These are phyloP conservation scores for Moniliophthora roreri DNA, from an alignment of 1,284 basidiomycete species.

Conservation along the genomic window DNA sequence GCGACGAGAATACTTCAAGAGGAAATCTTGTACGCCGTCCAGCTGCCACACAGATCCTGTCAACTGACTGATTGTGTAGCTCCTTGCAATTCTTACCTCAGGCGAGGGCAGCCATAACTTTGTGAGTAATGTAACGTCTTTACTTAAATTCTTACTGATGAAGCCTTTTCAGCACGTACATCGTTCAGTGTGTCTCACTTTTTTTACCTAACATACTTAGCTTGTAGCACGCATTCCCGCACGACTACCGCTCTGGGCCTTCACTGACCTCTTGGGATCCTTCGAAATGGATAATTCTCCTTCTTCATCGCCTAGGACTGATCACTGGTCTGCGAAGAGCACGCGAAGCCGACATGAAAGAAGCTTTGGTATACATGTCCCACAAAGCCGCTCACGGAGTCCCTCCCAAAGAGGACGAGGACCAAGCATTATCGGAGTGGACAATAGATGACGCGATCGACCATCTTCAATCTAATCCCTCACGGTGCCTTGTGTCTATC, in stretches of 20 bases:
- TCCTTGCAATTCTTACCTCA: conserved; percentile 69
- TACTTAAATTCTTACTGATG: neutral
- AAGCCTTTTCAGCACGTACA: conserved; percentile 29
- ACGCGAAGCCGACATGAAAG: conserved; percentile 55
- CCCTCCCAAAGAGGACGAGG: conserved; percentile 17
- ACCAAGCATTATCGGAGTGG: conserved; percentile 43
- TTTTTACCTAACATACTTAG: neutral
- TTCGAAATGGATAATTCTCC: conserved; percentile 75
- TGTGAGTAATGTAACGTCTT: conserved; percentile 37
- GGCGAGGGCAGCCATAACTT: conserved; percentile 84
- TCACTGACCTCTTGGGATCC: conserved; percentile 72
- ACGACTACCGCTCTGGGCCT: conserved; percentile 71
- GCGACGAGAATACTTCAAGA: conserved; percentile 76
- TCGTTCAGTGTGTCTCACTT: neutral
- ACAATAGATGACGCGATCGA: conserved; percentile 32
- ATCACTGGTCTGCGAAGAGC: conserved; percentile 53
- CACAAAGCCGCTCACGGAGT: conserved; percentile 36
- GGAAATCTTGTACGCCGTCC: conserved; percentile 58
- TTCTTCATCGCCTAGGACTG: conserved; percentile 55
- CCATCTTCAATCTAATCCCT: conserved; percentile 34
- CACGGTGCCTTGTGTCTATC: conserved; percentile 53
- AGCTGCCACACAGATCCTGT: neutral
- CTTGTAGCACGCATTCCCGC: conserved; percentile 73
- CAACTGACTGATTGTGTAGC: conserved; percentile 30
- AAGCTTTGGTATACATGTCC: conserved; percentile 58